Conservation (phyloP, 192 early-diverging fungal species). For the Diversispora epigaea region DNA sequence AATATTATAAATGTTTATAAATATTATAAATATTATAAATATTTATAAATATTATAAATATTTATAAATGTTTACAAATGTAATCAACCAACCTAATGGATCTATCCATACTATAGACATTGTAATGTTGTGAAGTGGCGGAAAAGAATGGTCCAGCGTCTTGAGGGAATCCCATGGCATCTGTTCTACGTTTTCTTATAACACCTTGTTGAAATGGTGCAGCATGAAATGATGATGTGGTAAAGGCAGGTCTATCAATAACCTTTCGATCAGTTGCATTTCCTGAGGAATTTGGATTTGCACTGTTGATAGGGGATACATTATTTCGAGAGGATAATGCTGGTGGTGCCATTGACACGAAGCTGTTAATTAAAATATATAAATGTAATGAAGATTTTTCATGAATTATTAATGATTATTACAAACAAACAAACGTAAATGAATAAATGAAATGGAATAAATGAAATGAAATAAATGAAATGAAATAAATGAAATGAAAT, state of each 20-base stretch:
- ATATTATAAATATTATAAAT: not conserved
- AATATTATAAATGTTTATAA: not conserved
- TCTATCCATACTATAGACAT: conserved; percentile 65
- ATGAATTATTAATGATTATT: too few species aligned
- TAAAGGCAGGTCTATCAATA: conserved; percentile 24
- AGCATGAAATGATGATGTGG: conserved; percentile 22
- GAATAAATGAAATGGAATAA: too few species aligned
- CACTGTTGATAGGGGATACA: conserved; percentile 1
- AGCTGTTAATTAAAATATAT: not conserved
- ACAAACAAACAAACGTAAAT: too few species aligned
- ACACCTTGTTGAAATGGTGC: conserved; percentile 16
- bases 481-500: too few species aligned
- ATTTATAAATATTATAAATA: not conserved
- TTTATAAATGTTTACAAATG: not conserved
- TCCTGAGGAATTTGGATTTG: not conserved
- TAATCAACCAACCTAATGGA: conserved; percentile 44
- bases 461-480: too few species aligned
- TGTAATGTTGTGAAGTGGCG: conserved; percentile 61
- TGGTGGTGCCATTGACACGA: conserved; percentile 23
- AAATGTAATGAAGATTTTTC: too few species aligned
- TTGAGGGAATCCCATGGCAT: conserved; percentile 35
- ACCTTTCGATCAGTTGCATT: conserved; percentile 13
- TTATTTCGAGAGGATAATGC: conserved; percentile 5
- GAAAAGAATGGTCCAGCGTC: conserved; percentile 71
- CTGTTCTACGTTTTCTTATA: conserved; percentile 17